A percentile compares a stretch with the other conserved stretches of the same genome.
Conservation (phyloP, 805 yeast species). For the Metschnikowia baotianmanensis region DNA sequence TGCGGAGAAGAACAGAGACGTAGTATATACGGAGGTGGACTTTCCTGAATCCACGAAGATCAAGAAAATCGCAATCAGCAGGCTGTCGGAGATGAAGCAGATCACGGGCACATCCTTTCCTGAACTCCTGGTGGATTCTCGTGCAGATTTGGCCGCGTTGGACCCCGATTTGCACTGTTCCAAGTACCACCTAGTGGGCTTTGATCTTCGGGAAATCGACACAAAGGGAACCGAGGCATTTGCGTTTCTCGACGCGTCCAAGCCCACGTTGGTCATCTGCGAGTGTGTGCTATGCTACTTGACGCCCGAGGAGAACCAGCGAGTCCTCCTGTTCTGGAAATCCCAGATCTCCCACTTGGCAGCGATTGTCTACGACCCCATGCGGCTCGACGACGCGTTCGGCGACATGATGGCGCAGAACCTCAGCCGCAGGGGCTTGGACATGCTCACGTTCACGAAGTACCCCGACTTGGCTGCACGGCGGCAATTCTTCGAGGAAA, state of each 20-base stretch:
- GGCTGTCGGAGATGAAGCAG: constrained; percentile 25
- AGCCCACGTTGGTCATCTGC: constrained; percentile 62
- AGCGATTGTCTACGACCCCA: constrained; percentile 66
- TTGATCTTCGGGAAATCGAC: constrained; percentile 48
- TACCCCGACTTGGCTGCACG: constrained; percentile 45
- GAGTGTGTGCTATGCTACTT: constrained; percentile 79
- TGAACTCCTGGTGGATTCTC: too few species aligned
- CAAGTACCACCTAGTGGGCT: constrained; percentile 51
- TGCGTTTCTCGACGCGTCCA: constrained; percentile 25
- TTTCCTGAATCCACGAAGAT: constrained; percentile 52
- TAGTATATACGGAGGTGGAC: constrained; percentile 58
- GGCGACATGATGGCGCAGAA: constrained; percentile 69
- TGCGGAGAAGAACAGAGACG: constrained; percentile 19
- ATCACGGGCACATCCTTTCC: constrained; percentile 27
- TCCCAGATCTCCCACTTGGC: constrained; percentile 25
- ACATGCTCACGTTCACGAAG: constrained; percentile 53
- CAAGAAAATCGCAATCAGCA: constrained; percentile 49
- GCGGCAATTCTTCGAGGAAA: constrained; percentile 21
- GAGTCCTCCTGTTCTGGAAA: constrained; percentile 45
- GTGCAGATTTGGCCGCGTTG: too few species aligned
- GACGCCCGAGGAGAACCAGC: constrained; percentile 46
- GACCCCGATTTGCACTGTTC: constrained; percentile 33
- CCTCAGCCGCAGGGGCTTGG: constrained; percentile 57
- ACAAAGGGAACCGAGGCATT: constrained; percentile 14
- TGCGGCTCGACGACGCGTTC: constrained; percentile 59